Percentiles rank a stretch among this genome's conserved stretches.
Conservation (phyloP, 495 filamentous ascomycete species). For the Hypoxylon crocopeplum region DNA sequence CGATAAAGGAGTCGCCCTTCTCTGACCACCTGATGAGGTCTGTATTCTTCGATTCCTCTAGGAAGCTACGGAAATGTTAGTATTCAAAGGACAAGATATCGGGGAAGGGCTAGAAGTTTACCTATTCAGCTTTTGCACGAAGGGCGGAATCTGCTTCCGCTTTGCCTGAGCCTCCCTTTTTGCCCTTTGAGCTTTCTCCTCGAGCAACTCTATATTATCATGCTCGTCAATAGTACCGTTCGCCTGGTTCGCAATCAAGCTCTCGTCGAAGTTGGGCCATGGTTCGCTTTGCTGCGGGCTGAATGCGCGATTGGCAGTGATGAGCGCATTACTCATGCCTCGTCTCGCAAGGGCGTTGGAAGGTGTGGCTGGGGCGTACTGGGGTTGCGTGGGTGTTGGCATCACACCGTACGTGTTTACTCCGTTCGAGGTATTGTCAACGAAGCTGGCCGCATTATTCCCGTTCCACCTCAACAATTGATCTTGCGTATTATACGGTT, state of each 20-base stretch:
- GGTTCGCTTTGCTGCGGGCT: conserved; percentile 53
- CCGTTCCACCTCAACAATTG: conserved; percentile 52
- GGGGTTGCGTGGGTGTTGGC: conserved; percentile 48
- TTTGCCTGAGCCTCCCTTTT: conserved; percentile 86
- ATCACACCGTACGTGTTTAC: conserved; percentile 52
- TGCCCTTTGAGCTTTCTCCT: conserved; percentile 74
- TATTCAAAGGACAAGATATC: neutral
- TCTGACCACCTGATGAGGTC: conserved; percentile 98
- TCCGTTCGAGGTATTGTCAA: conserved; percentile 40
- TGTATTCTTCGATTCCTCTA: conserved; percentile 89
- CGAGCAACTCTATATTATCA: conserved; percentile 78
- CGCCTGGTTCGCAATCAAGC: conserved; percentile 43
- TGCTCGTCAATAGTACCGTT: conserved; percentile 57
- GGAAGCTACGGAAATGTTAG: conserved; percentile 67
- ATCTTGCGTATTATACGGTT: conserved; percentile 49
- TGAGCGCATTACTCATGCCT: conserved; percentile 67
- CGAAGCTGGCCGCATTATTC: conserved; percentile 40
- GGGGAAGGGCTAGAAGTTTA: conserved; percentile 50
- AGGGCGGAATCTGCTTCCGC: conserved; percentile 93
- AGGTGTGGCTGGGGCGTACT: conserved; percentile 47
- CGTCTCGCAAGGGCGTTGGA: conserved; percentile 74
- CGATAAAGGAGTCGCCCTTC: conserved; percentile 93
- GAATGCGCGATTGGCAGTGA: conserved; percentile 50
- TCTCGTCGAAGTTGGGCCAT: conserved; percentile 56
- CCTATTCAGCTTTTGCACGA: conserved; percentile 99